These are phyloP conservation scores for Plectosphaerella sp. DNA, from an alignment of 2,329 filamentous ascomycete species.

Conservation along the genomic window DNA sequence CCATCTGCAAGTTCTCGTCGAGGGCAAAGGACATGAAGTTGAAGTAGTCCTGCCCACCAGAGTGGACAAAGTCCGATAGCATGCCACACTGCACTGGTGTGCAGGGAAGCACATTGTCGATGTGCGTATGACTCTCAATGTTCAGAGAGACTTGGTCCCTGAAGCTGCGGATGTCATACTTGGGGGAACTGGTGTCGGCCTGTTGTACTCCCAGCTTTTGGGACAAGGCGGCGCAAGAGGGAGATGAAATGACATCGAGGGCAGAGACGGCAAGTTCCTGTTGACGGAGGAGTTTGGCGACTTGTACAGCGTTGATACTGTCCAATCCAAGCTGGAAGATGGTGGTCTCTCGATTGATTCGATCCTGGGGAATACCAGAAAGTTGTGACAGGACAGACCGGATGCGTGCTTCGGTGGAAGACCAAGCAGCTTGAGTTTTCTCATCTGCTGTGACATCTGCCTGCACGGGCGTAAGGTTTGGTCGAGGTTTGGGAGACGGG, in stretches of 20 bases:
- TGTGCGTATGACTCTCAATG: conserved; percentile 19
- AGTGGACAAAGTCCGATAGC: conserved; percentile 68
- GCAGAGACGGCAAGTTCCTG: conserved; percentile 56
- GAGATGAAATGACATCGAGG: conserved; percentile 68
- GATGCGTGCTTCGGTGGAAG: conserved; percentile 44
- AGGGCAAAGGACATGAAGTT: conserved; percentile 63
- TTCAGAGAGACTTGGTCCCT: conserved; percentile 18
- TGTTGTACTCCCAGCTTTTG: conserved; percentile 4
- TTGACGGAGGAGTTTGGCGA: conserved; percentile 64
- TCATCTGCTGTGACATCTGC: too few species aligned
- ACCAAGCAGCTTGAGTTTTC: conserved; percentile 33
- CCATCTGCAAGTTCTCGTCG: conserved; percentile 27
- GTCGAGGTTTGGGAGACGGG: too few species aligned
- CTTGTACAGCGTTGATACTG: conserved; percentile 81
- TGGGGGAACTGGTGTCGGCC: neutral
- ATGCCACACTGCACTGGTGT: conserved; percentile 78
- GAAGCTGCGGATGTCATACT: conserved; percentile 38
- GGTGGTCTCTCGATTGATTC: conserved; percentile 58
- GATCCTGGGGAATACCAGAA: conserved; percentile 41
- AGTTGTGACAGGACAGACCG: conserved; percentile 55
- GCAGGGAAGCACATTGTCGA: conserved; percentile 63
- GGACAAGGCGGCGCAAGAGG: conserved; percentile 38
- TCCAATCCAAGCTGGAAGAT: conserved; percentile 89
- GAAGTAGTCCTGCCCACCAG: conserved; percentile 65
- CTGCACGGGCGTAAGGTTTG: too few species aligned